Conservation (phyloP, 2,329 filamentous ascomycete genomes). For the Penicillium thymicola region DNA sequence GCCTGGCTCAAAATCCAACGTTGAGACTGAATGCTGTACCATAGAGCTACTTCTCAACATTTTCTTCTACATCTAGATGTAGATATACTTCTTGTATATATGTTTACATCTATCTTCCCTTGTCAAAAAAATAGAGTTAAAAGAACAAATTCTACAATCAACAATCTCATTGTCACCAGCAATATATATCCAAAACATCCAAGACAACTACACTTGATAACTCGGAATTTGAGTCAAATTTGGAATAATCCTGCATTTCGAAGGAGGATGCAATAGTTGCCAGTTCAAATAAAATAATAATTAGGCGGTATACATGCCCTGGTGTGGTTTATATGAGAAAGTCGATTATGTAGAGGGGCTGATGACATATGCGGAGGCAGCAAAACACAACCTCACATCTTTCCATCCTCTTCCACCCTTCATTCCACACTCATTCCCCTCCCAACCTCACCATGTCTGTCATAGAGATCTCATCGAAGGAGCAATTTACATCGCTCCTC, state of each 20-base stretch:
- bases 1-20: neutral
- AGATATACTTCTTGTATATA: neutral
- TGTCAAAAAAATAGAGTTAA: too few relatives aligned
- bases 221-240: too few relatives aligned
- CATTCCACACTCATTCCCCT: neutral
- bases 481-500: slow-evolving; percentile 67
- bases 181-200: neutral
- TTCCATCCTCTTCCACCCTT: slow-evolving; percentile 13
- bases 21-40: neutral
- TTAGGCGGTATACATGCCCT: neutral
- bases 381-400: slow-evolving; percentile 21
- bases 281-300: neutral
- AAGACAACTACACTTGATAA: neutral
- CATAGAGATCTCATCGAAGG: slow-evolving; percentile 58
- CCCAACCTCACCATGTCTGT: slow-evolving; percentile 40
- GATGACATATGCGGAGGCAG: slow-evolving; percentile 31
- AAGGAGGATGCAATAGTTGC: neutral
- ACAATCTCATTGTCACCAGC: too few relatives aligned
- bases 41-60: neutral
- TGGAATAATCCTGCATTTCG: neutral
- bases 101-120: neutral
- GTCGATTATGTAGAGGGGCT: slow-evolving; percentile 15
- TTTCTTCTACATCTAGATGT: neutral
- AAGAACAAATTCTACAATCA: too few relatives aligned
- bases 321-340: neutral